Evolutionary conservation across 306 rosid genomes (phyloP), one percentile per base, ranked within the genome.

Genomic region (Dalbergia cultrata): DNA sequence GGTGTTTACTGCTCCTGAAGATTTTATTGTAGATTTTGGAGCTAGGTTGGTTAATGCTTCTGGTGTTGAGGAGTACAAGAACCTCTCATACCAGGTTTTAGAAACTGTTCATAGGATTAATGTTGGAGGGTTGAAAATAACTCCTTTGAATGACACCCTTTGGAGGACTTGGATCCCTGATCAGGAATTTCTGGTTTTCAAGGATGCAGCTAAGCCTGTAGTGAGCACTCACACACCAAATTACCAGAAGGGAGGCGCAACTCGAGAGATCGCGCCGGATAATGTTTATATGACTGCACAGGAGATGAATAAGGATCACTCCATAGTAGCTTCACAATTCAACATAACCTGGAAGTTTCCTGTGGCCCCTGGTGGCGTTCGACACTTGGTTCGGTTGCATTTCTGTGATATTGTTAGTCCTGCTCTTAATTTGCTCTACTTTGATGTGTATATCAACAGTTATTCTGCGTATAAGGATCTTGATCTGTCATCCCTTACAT

Each of bases 141-240:
- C 96, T 7, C 94, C 98, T 62, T 88, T 90, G 76, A 94, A 94
- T 75, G 98, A 94, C 60, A 92, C 91, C 81, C 82, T 94, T 82
- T 92, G 97, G 98, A 90, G 98, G 80, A 86, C 85, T 73, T 94
- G 98, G 98, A 68, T 86, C 57, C 98, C 97, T 74, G 98, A 94
- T 83, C 90, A 79, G 44, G 87, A 79, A 50, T 94, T 81, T 74
- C 86, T 94, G 69, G 87, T 80, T 34, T 65, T 90, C 18, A 82
- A 89, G 82, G 85, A 88, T 8, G 88, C 97, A 1, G 94, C 97
- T 3, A 88, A 85, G 90, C 68, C 70, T 53, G 91, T 54, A 18
- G 56, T 41, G 13, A 88, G 82, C n/a, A 79, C 77, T 71, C 82
- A 86, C 63, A 19, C 80, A 31, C 98, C 96, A 4, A 76, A 92